Conservation (phyloP, 192 early-diverging fungal species). For the Backusella circina region DNA sequence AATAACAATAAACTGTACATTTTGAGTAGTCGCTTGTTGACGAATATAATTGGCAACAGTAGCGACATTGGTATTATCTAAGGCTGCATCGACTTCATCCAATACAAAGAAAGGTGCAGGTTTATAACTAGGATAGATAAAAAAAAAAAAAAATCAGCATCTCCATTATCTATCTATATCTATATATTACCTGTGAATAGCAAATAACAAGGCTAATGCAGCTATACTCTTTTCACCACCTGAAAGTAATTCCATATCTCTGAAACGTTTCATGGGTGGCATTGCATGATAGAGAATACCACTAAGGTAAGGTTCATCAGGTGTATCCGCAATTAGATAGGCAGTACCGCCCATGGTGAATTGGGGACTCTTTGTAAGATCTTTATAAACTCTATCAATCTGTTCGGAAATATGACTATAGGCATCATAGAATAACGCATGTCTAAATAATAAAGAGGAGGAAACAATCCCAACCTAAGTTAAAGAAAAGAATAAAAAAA, state of each 20-base stretch:
- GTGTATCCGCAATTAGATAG: slow-evolving; percentile 88
- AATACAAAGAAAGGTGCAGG: slow-evolving; percentile 99
- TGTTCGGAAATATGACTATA: slow-evolving; percentile 86
- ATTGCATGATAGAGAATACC: slow-evolving; percentile 98
- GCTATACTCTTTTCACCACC: slow-evolving; percentile 99
- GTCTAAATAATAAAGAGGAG: slow-evolving; percentile 43
- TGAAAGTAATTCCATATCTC: slow-evolving; percentile 98
- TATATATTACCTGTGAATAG: slow-evolving; percentile 86
- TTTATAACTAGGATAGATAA: slow-evolving; percentile 59
- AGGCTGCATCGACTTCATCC: slow-evolving; percentile 98
- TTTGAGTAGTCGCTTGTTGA: slow-evolving; percentile 51
- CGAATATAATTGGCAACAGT: slow-evolving; percentile 90
- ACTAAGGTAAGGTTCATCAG: slow-evolving; percentile 91
- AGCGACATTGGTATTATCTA: slow-evolving; percentile 95
- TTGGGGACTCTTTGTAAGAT: slow-evolving; percentile 79
- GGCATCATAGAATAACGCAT: slow-evolving; percentile 74
- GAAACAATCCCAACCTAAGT: background rate
- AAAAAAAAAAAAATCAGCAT: slow-evolving; percentile 1
- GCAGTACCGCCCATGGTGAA: slow-evolving; percentile 95
- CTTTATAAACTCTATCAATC: slow-evolving; percentile 96
- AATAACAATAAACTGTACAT: slow-evolving; percentile 97
- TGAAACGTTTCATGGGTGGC: slow-evolving; percentile 99
- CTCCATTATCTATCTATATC: no score
- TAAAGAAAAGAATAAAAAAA: background rate
- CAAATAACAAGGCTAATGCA: slow-evolving; percentile 94